Evolutionary conservation across 148 eudicot species (phyloP).

Genomic region (Drosera capensis): DNA sequence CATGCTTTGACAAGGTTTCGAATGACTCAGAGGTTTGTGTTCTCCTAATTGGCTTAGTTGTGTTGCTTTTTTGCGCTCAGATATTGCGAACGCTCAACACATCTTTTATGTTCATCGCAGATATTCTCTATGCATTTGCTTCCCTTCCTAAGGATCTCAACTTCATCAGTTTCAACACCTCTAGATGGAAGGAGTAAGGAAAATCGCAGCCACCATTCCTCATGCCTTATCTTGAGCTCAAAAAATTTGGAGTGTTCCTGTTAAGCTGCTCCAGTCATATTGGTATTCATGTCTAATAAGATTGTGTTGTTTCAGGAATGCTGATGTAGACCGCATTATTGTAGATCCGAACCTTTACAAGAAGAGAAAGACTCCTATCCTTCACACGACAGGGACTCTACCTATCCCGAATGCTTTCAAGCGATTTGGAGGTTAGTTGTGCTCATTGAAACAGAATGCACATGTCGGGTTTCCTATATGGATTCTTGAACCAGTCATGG

Average conservation of each 20-base stretch:
- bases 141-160: constrained; percentile 22
- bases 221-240: too few species aligned
- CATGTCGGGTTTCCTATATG: neutral
- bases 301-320: too few species aligned
- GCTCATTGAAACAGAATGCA: neutral
- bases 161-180: constrained; percentile 12
- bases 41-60: too few species aligned
- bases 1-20: too few species aligned
- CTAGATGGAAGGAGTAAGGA: constrained; percentile 5
- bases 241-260: too few species aligned
- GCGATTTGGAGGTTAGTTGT: constrained; percentile 18
- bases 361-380: constrained; percentile 7
- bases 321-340: constrained; percentile 15
- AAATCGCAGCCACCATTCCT: too few species aligned
- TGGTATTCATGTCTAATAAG: too few species aligned
- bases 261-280: too few species aligned
- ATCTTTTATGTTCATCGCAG: constrained; percentile 7
- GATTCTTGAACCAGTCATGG: too few species aligned
- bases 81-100: too few species aligned
- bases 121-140: constrained; percentile 25
- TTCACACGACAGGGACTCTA: constrained; percentile 13
- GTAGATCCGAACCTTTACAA: constrained; percentile 19
- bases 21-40: too few species aligned
- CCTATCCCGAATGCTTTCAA: constrained; percentile 16
- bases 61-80: too few species aligned